phyloP scores from a whole-genome alignment of 2,329 filamentous ascomycete genomes.

The Sporothrix pseudoabietina region DNA sequence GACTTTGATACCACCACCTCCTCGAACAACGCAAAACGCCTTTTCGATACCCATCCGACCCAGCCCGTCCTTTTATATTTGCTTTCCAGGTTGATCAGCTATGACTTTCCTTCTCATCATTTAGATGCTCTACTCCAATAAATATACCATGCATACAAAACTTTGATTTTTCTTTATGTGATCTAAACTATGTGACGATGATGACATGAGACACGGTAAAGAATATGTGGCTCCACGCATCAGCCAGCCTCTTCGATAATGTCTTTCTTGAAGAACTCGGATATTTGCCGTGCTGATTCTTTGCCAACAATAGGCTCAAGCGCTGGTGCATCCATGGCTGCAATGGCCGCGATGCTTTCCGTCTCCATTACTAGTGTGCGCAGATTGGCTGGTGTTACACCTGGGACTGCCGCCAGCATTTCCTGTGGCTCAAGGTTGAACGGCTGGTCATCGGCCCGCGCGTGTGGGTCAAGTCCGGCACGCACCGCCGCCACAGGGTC shows the following conservation, averaged over 20 bases:
- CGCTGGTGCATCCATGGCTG: slow-evolving; percentile 78
- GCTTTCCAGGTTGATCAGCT: not conserved
- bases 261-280: slow-evolving; percentile 75
- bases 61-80: not conserved
- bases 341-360: slow-evolving; percentile 77
- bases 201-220: not conserved
- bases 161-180: not conserved
- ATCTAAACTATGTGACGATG: not conserved
- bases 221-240: not conserved
- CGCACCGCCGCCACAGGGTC: slow-evolving; percentile 86
- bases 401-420: slow-evolving; percentile 83
- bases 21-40: not conserved
- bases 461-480: slow-evolving; percentile 70
- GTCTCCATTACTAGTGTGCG: slow-evolving; percentile 70
- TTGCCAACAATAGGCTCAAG: slow-evolving; percentile 74
- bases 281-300: slow-evolving; percentile 74
- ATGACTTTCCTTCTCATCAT: not conserved
- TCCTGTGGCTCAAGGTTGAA: slow-evolving; percentile 89
- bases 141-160: not conserved
- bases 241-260: slow-evolving; percentile 55
- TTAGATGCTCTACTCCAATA: slow-evolving; percentile 2
- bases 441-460: slow-evolving; percentile 63
- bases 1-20: slow-evolving; percentile 8
- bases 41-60: slow-evolving; percentile 11
- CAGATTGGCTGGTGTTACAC: slow-evolving; percentile 78